Base-by-base conservation (phyloP, 1,139 yeast genomes). In the Cylindricascospora bacillispora region DNA sequence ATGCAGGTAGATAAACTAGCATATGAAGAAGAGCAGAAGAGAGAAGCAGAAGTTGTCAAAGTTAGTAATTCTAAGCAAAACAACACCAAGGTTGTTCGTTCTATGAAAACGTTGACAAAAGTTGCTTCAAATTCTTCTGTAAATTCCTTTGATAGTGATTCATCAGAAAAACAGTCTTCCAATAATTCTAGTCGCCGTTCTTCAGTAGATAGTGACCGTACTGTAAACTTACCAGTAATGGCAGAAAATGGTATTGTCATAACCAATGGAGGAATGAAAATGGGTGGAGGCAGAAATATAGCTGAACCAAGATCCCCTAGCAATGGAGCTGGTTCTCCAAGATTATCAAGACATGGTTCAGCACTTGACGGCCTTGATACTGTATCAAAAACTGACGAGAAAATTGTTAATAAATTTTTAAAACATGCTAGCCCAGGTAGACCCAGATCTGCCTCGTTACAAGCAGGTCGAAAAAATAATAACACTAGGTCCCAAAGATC, bases 401-500 rank as follows among this genome's bases (percentile, higher is more conserved):
- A 22, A 21, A 27, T 13, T 3, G 21, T 27, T 10, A 21, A 15
- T 11, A 15, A 12, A 25, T 22, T 14, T 16, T 21, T 10, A 16
- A 15, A 18, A 17, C 16, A 22, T 20, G 11, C 22, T 10, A 25
- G 14, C 23, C 19, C 18, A 6, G 33, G 34, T 15, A 40, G 56
- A 26, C 47, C 47, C 13, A 41, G 56, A 25, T 49, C 57, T 5
- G 37, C 51, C 2, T 52, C 57, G 3, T 35, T 51, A 18, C 57
- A 52, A 35, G 29, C 12, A 6, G 9, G 22, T 3, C 25, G 7
- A 12, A 26, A 12, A 10, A 20, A 13, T 9, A 13, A 22, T 21
- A 25, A 33, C 1, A 28, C 34, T 15, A 22, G 25, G 10, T 15
- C 14, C 4, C 32, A 29, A 17, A 41, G 55, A 11, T 42, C 55